A percentile compares a stretch with the other conserved stretches of the same genome.
Evolutionary conservation across 139 green algal genomes (phyloP).

Genomic region (Closterium sp.): DNA sequence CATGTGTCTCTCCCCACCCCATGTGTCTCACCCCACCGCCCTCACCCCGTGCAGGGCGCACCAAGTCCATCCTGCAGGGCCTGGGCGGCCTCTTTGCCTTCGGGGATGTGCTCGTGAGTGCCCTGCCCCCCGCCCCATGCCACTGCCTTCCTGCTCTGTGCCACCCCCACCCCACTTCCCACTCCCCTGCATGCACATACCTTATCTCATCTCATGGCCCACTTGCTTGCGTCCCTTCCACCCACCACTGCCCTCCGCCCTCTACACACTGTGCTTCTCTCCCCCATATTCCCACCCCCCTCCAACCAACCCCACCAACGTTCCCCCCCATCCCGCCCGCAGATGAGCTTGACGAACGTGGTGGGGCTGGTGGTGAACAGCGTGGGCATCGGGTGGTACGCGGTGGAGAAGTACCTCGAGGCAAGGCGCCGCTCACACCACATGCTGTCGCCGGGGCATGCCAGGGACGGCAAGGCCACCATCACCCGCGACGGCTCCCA

Average conservation of each 20-base stretch:
- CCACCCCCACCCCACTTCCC: background rate
- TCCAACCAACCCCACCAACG: too few species aligned
- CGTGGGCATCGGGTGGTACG: slow-evolving; percentile 58
- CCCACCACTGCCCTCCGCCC: background rate
- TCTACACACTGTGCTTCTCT: background rate
- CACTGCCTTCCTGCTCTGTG: background rate
- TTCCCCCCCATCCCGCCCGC: background rate
- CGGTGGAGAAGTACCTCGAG: slow-evolving; percentile 62
- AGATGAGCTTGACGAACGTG: slow-evolving; percentile 48
- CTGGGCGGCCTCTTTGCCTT: slow-evolving; percentile 59
- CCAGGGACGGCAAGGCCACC: background rate
- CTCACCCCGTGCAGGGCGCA: slow-evolving; percentile 49
- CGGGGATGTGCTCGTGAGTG: slow-evolving; percentile 53
- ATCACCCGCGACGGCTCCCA: slow-evolving; percentile 40
- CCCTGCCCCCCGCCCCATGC: background rate
- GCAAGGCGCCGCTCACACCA: background rate
- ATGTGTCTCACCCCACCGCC: too few species aligned
- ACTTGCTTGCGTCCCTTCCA: background rate
- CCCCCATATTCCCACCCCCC: background rate
- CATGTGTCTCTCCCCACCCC: too few species aligned
- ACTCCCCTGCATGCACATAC: background rate
- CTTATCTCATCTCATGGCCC: background rate
- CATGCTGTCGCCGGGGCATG: slow-evolving; percentile 1
- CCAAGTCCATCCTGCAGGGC: slow-evolving; percentile 59
- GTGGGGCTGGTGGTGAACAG: slow-evolving; percentile 56